Conservation (phyloP, 805 yeast genomes). For the Suhomyces vadensis region DNA sequence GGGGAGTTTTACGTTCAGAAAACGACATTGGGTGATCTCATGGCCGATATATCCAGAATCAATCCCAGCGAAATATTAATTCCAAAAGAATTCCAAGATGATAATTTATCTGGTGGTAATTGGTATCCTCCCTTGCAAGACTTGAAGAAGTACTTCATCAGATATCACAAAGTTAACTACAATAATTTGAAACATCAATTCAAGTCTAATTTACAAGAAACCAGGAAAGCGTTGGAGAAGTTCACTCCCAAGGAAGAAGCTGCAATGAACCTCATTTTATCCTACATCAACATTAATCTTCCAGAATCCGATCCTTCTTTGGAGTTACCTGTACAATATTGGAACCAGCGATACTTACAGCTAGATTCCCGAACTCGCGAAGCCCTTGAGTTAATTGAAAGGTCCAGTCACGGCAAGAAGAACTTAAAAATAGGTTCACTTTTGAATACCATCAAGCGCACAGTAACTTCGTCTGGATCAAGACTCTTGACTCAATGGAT, state of each 20-base stretch:
- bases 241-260: slow-evolving; percentile 55
- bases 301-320: slow-evolving; percentile 67
- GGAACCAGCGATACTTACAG: slow-evolving; percentile 57
- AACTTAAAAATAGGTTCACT: slow-evolving; percentile 67
- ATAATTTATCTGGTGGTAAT: slow-evolving; percentile 43
- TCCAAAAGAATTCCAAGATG: slow-evolving; percentile 44
- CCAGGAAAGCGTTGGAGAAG: slow-evolving; percentile 34
- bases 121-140: slow-evolving; percentile 63
- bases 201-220: slow-evolving; percentile 35
- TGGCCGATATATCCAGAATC: slow-evolving; percentile 74
- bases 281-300: slow-evolving; percentile 70
- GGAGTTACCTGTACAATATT: slow-evolving; percentile 63
- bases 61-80: slow-evolving; percentile 79
- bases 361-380: slow-evolving; percentile 80
- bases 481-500: slow-evolving; percentile 81
- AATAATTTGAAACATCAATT: slow-evolving; percentile 34
- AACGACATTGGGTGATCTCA: slow-evolving; percentile 56
- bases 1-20: slow-evolving; percentile 76
- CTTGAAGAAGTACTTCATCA: slow-evolving; percentile 58
- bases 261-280: slow-evolving; percentile 54
- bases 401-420: slow-evolving; percentile 42
- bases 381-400: slow-evolving; percentile 70
- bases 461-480: slow-evolving; percentile 81
- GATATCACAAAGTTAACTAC: slow-evolving; percentile 45
- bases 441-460: slow-evolving; percentile 65